Percentiles rank a stretch among this genome's conserved stretches.
Evolutionary conservation across 148 eudicot species (phyloP).

Genomic region (Rhododendron vialii): DNA sequence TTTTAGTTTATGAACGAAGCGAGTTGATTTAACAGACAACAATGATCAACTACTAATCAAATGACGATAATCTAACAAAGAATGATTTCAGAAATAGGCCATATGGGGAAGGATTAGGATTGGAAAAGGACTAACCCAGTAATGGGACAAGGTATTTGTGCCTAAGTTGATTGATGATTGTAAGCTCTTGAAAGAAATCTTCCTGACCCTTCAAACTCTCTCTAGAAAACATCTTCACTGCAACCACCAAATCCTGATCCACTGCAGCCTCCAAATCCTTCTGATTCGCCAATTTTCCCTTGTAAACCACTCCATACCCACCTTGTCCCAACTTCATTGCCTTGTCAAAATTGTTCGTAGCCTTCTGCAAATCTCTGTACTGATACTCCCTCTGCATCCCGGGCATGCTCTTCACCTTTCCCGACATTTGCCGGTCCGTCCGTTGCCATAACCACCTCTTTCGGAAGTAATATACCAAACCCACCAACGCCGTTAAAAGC

Average conservation of each 20-base stretch:
- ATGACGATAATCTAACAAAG: too few species aligned
- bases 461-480: slow-evolving; percentile 9
- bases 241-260: slow-evolving; percentile 54
- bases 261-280: slow-evolving; percentile 69
- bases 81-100: not conserved
- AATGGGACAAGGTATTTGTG: slow-evolving; percentile 77
- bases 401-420: slow-evolving; percentile 59
- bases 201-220: slow-evolving; percentile 71
- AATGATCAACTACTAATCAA: too few species aligned
- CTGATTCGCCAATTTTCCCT: slow-evolving; percentile 29
- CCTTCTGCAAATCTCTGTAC: slow-evolving; percentile 63
- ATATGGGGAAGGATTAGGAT: not conserved
- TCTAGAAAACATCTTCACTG: slow-evolving; percentile 73
- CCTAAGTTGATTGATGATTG: slow-evolving; percentile 82
- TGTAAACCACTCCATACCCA: slow-evolving; percentile 74
- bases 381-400: slow-evolving; percentile 65
- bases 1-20: too few species aligned
- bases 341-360: slow-evolving; percentile 66
- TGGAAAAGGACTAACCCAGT: slow-evolving; percentile 40
- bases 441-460: slow-evolving; percentile 6
- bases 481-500: slow-evolving; percentile 16
- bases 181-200: slow-evolving; percentile 87
- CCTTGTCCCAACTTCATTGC: slow-evolving; percentile 71
- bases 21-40: too few species aligned
- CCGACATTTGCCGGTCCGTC: slow-evolving; percentile 37